Evolutionary conservation across 2,329 filamentous ascomycete genomes (phyloP), one percentile per base, ranked within the genome.

Genomic region (Monosporascus cannonballus): DNA sequence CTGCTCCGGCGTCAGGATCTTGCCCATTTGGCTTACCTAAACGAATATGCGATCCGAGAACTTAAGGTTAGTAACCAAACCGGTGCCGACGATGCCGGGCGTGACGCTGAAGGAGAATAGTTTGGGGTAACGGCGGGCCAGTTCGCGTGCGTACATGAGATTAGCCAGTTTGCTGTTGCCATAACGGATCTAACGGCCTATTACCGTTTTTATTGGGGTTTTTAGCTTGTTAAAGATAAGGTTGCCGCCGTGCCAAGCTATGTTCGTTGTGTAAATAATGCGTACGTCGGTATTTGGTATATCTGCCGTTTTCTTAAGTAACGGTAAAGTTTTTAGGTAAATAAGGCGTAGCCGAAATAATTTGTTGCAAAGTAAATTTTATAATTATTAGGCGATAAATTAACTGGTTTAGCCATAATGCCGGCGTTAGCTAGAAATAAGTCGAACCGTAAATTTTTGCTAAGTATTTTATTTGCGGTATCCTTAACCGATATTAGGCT

Each of bases 301-400:
- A 11, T 54, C 47, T 3, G 48, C 53, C 6, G 54, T 57, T 8
- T 50, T 24, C 5, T 52, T n/a, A 45, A 61, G 25, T 3, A 52
- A 7, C 7, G 53, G 51, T 3, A 57, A 1, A 58, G 50, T 18
- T 55, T 54, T 41, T 51, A 64, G 22, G 63, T 66, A 3, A 77
- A 64, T 6, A 73, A 62, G 1, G 73, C 71, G 47, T 75, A 73
- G 4, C 72, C 71, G 7, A 76, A 55, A 53, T 75, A 71, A 45
- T 76, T 77, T 2, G 68, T 72, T 1, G 67, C 72, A 51, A 76
- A 75, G 46, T 74, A 67, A 7, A 69, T 57, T 54, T 77, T 74
- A 54, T 74, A 76, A 6, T 72, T 72, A 15, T 76, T 70, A 6
- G 57, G 54, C 1, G 70, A 73, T 6, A 68, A 52, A 1, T 57